phyloP scores from a whole-genome alignment of 1,284 basidiomycete genomes.

The Tilletiopsis washingtonensis region DNA sequence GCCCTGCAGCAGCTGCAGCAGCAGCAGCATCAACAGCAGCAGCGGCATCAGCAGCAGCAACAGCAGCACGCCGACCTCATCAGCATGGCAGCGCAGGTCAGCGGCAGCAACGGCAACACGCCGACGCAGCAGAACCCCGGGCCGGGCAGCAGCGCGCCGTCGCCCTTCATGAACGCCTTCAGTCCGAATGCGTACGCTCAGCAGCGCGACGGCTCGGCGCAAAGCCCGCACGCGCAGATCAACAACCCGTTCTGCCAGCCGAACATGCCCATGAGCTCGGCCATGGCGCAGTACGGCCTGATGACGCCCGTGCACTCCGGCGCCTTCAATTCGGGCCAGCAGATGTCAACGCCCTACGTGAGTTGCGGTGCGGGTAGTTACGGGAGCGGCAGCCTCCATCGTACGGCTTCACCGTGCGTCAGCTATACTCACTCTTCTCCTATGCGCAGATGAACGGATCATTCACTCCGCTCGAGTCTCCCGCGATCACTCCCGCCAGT shows the following conservation, averaged over 20 bases:
- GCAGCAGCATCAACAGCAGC: conserved; percentile 14
- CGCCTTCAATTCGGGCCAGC: conserved; percentile 13
- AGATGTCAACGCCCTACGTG: conserved; percentile 14
- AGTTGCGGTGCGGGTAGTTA: conserved; percentile 1
- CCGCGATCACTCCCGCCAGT: conserved; percentile 42
- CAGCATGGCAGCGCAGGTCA: conserved; percentile 6
- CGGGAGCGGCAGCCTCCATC: too few species aligned
- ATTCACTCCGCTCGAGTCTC: conserved; percentile 35
- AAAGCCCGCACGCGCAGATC: conserved; percentile 3
- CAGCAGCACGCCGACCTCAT: conserved; percentile 16
- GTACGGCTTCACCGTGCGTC: too few species aligned
- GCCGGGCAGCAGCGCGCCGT: conserved; percentile 9
- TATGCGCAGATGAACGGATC: neutral
- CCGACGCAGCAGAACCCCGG: neutral
- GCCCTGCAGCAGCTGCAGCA: conserved; percentile 15
- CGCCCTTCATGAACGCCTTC: conserved; percentile 1
- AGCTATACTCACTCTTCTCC: neutral
- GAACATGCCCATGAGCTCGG: conserved; percentile 5
- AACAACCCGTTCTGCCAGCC: neutral
- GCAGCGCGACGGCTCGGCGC: conserved; percentile 1
- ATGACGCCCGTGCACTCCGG: conserved; percentile 34
- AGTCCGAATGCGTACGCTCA: conserved; percentile 5
- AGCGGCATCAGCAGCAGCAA: conserved; percentile 17
- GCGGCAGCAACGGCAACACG: neutral
- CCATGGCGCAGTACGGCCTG: conserved; percentile 35